Evolutionary conservation across 345 rosid genomes (phyloP).

Genomic region (Raphanus raphanistrum): DNA sequence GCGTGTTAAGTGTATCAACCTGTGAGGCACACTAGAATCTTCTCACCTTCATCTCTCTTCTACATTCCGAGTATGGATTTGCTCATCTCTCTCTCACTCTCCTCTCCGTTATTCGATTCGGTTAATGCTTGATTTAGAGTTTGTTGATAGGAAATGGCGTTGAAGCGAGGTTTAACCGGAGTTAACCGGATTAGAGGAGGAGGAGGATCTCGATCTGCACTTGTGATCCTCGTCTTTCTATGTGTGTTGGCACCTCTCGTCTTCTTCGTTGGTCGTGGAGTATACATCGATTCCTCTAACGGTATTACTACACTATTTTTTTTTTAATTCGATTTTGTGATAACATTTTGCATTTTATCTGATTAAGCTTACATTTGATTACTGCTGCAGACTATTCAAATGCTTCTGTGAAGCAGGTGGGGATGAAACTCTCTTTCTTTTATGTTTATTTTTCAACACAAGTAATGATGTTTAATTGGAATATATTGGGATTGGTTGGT

Average conservation of each 20-base stretch:
- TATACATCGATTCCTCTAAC: slow-evolving; percentile 43
- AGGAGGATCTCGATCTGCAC: slow-evolving; percentile 57
- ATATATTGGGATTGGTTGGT: slow-evolving; percentile 15
- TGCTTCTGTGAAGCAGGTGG: too few species aligned
- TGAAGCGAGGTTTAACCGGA: slow-evolving; percentile 61
- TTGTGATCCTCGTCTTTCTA: slow-evolving; percentile 51
- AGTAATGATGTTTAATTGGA: slow-evolving; percentile 1
- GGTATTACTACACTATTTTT: slow-evolving; percentile 44
- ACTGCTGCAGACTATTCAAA: too few species aligned
- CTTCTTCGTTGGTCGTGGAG: slow-evolving; percentile 72
- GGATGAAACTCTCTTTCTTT: too few species aligned
- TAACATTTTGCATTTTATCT: too few species aligned
- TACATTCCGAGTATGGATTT: slow-evolving; percentile 26
- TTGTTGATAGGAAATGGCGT: slow-evolving; percentile 61
- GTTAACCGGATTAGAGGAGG: slow-evolving; percentile 49
- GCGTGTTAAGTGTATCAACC: slow-evolving; percentile 4
- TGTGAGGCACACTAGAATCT: slow-evolving; percentile 12
- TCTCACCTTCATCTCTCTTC: slow-evolving; percentile 15
- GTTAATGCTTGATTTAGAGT: slow-evolving; percentile 15
- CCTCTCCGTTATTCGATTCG: neutral
- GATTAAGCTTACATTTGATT: too few species aligned
- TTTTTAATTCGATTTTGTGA: too few species aligned
- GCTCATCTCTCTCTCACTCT: neutral
- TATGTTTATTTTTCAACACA: too few species aligned
- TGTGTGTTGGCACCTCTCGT: slow-evolving; percentile 59